Percentiles rank a stretch among this genome's conserved stretches.
phyloP scores from a whole-genome alignment of 768 basidiomycete species.

The Trametes punicea region DNA sequence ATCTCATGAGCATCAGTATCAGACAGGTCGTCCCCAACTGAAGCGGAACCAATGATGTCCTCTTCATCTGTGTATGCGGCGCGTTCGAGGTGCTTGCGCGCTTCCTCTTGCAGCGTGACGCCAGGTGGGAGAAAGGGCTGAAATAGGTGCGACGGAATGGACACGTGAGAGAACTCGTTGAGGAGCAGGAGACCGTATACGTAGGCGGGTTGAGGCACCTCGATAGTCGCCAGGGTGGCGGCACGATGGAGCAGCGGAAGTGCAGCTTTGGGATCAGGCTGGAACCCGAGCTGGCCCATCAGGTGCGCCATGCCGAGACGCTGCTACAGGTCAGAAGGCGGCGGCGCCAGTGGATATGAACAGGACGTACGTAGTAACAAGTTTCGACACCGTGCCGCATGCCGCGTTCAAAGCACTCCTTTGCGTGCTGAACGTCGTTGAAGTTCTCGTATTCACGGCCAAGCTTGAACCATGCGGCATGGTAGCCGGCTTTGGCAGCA shows the following conservation, averaged over 20 bases:
- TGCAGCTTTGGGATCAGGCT: conserved; percentile 50
- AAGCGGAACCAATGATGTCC: too few species aligned
- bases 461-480: conserved; percentile 86
- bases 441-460: conserved; percentile 92
- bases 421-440: conserved; percentile 68
- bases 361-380: conserved; percentile 60
- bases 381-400: conserved; percentile 70
- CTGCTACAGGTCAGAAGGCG: conserved; percentile 37
- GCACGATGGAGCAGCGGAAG: conserved; percentile 74
- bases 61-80: too few species aligned
- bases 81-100: conserved; percentile 73
- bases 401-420: conserved; percentile 85
- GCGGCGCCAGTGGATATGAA: background rate
- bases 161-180: conserved; percentile 71
- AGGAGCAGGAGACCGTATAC: conserved; percentile 86
- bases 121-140: conserved; percentile 51
- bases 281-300: conserved; percentile 78
- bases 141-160: conserved; percentile 50
- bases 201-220: conserved; percentile 86
- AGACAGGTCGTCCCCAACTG: too few species aligned
- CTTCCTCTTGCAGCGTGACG: conserved; percentile 51
- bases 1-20: too few species aligned
- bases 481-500: conserved; percentile 73
- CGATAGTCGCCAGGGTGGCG: conserved; percentile 66
- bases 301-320: conserved; percentile 92